Base-by-base conservation (phyloP, 495 filamentous ascomycete species). In the Paragyromitra xinjiangensis region DNA sequence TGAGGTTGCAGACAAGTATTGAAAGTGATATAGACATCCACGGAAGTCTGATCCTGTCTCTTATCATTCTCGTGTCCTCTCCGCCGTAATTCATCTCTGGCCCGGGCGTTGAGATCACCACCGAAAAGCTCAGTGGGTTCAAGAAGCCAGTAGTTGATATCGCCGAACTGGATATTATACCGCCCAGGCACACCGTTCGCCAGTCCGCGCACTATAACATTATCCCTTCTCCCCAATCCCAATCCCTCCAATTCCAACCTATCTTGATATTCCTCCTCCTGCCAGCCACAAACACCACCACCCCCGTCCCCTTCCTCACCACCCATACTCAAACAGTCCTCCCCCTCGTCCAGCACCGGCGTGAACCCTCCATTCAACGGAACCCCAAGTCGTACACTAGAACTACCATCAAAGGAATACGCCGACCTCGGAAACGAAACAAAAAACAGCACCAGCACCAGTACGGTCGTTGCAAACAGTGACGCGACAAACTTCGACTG, bases 1-100 rank as follows among this genome's bases (percentile, higher is more conserved):
- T 69, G 79, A 0, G 94, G 94, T 78, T 94, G 93, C 16, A 87
- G 77, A 83, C 94, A 98, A 7, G 92, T 92, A 70, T 92, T 96
- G 44, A 94, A 87, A 3, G 93, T 92, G 62, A 98, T 87, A 78
- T 90, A 97, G 6, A 97, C 84, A 1, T 85, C 89, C 19, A 84
- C 87, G 6, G 85, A 69, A 1, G 77, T 69, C 19, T 39, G 40
- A 11, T 77, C 56, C 44, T 80, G 72, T 39, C 84, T 82, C 76
- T 85, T 84, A 26, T 67, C 65, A 44, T 79, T 45, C 14, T 61
- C 72, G 11, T 65, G 22, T 58, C 50, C 67, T 78, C 84, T 67
- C 75, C 77, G 68, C 82, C 77, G 63, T 81, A 84, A 69, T 76
- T 75, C 65, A n/a, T 40, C 56, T 61, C 53, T 56, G 6, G 22